Conservation (phyloP, 768 basidiomycete genomes). For the Phaeolepiota aurea region DNA sequence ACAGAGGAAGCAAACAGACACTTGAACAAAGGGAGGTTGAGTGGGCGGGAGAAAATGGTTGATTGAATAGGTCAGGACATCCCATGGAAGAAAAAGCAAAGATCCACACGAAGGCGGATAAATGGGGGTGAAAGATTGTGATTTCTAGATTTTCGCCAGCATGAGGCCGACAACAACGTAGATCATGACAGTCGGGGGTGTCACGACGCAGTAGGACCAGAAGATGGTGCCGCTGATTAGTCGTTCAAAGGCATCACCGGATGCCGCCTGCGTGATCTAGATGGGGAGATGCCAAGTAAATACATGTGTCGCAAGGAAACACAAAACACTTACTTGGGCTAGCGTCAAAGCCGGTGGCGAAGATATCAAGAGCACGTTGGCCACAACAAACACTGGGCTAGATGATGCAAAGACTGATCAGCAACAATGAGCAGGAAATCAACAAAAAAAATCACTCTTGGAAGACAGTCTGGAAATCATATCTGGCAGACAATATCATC, state of each 20-base stretch:
- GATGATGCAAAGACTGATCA: slow-evolving; percentile 3
- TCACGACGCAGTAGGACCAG: slow-evolving; percentile 86
- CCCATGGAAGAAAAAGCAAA: background rate
- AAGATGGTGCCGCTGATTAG: slow-evolving; percentile 88
- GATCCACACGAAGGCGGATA: background rate
- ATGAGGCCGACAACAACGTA: slow-evolving; percentile 72
- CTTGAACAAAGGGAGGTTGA: no score
- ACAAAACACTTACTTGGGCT: slow-evolving; percentile 50
- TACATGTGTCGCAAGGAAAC: background rate
- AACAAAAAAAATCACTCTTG: slow-evolving; percentile 53
- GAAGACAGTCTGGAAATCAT: slow-evolving; percentile 53
- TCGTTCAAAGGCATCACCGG: slow-evolving; percentile 83
- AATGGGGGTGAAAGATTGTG: background rate
- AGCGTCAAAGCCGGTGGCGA: slow-evolving; percentile 66
- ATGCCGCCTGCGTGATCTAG: slow-evolving; percentile 73
- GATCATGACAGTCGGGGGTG: slow-evolving; percentile 74
- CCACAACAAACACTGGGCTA: slow-evolving; percentile 83
- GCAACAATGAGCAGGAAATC: background rate
- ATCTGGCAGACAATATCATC: slow-evolving; percentile 54
- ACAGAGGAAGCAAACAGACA: no score
- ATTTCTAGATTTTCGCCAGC: slow-evolving; percentile 52
- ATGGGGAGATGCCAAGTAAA: background rate
- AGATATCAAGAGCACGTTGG: slow-evolving; percentile 74
- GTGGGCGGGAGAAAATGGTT: no score
- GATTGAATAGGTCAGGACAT: no score